Evolutionary conservation across 768 basidiomycete genomes (phyloP).

Genomic region (Gymnopilus junonius): DNA sequence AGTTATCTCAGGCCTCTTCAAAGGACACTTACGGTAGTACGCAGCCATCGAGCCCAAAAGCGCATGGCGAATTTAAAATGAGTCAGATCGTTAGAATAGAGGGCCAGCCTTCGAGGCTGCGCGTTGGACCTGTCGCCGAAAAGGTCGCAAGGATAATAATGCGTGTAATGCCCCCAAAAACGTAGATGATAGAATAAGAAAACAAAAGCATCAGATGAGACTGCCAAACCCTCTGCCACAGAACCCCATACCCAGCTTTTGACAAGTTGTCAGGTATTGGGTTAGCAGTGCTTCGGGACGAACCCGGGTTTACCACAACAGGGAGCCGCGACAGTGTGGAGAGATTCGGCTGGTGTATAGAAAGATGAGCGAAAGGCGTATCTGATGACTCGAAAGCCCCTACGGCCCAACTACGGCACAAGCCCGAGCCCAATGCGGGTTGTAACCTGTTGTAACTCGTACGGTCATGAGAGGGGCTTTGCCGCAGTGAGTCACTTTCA

Average conservation of each 20-base stretch:
- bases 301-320: neutral
- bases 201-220: neutral
- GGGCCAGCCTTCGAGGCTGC: neutral
- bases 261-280: neutral
- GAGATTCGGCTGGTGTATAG: neutral
- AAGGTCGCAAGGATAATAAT: neutral
- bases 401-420: too few relatives aligned
- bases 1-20: neutral
- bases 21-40: neutral
- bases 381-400: neutral
- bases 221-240: neutral
- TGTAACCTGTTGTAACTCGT: too few relatives aligned
- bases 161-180: neutral
- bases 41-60: slow-evolving; percentile 4
- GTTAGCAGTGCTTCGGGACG: neutral
- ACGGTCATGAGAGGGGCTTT: slow-evolving; percentile 2
- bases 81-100: slow-evolving; percentile 7
- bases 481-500: slow-evolving; percentile 5
- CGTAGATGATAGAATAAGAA: neutral
- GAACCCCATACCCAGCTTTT: neutral
- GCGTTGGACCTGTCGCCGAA: neutral
- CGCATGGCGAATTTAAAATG: slow-evolving; percentile 6
- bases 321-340: neutral
- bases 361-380: neutral
- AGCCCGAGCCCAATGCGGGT: neutral